Conservation (phyloP, 345 rosid genomes). For the Lenwebbia sp. region DNA sequence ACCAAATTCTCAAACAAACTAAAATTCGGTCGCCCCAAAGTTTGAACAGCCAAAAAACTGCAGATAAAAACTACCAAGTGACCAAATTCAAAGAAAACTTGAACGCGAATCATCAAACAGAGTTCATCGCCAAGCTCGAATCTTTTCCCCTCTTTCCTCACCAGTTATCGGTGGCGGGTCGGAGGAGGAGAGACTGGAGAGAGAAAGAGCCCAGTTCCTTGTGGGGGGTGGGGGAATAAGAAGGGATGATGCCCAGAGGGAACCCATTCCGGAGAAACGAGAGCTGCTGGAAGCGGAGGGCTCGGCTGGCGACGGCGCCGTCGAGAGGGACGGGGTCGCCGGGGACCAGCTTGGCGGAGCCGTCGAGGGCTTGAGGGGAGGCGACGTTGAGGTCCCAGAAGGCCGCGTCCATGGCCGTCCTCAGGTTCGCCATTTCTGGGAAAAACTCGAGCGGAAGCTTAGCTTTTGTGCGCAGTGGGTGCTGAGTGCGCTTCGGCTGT, state of each 20-base stretch:
- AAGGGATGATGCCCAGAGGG: conserved; percentile 75
- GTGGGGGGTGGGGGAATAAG: conserved; percentile 35
- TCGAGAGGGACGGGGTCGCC: conserved; percentile 66
- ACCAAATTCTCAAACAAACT: background rate
- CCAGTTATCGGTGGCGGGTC: conserved; percentile 48
- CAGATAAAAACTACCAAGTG: background rate
- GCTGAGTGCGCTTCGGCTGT: background rate
- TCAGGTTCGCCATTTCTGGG: conserved; percentile 53
- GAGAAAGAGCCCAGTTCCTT: conserved; percentile 59
- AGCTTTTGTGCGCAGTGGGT: background rate
- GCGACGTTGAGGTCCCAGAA: conserved; percentile 77
- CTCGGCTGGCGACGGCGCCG: conserved; percentile 55
- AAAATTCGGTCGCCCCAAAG: background rate
- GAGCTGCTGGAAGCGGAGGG: conserved; percentile 81
- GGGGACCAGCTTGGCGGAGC: conserved; percentile 59
- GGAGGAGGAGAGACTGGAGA: conserved; percentile 55
- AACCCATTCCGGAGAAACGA: conserved; percentile 57
- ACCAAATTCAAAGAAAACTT: background rate
- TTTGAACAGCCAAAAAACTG: background rate
- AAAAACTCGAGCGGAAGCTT: background rate
- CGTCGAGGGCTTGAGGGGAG: conserved; percentile 52
- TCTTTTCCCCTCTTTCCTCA: conserved; percentile 4
- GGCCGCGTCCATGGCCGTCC: conserved; percentile 69
- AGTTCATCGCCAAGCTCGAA: background rate
- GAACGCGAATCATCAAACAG: background rate